Conservation (phyloP, 345 rosid species). For the Pistacia vera region DNA sequence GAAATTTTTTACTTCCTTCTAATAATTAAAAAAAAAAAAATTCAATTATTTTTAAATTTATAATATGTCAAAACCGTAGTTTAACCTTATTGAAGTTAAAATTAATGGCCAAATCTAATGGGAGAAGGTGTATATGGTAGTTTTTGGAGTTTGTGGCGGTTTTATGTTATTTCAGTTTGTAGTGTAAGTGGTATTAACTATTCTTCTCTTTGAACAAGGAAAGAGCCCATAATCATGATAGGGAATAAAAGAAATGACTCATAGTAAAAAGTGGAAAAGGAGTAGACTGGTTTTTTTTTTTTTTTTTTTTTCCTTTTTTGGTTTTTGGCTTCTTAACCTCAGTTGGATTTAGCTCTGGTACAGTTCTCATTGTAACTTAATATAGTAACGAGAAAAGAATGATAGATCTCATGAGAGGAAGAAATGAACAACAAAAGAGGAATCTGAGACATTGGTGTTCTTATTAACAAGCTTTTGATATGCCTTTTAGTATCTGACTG, state of each 20-base stretch:
- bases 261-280: background rate
- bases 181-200: too few relatives aligned
- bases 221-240: background rate
- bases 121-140: too few relatives aligned
- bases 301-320: background rate
- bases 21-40: too few relatives aligned
- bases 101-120: too few relatives aligned
- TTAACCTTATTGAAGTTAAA: too few relatives aligned
- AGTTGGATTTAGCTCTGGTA: background rate
- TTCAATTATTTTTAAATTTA: too few relatives aligned
- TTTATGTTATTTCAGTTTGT: too few relatives aligned
- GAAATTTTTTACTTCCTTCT: too few relatives aligned
- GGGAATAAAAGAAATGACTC: background rate
- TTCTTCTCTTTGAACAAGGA: background rate
- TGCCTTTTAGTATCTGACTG: background rate
- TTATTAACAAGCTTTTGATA: background rate
- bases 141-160: too few relatives aligned
- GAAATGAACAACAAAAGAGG: background rate
- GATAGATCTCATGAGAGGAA: background rate
- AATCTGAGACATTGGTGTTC: background rate
- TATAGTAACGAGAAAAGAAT: background rate
- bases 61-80: too few relatives aligned
- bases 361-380: background rate
- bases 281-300: background rate
- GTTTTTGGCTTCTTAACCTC: background rate